Evolutionary conservation across 306 rosid species (phyloP).

Genomic region (Macrotyloma uniflorum): DNA sequence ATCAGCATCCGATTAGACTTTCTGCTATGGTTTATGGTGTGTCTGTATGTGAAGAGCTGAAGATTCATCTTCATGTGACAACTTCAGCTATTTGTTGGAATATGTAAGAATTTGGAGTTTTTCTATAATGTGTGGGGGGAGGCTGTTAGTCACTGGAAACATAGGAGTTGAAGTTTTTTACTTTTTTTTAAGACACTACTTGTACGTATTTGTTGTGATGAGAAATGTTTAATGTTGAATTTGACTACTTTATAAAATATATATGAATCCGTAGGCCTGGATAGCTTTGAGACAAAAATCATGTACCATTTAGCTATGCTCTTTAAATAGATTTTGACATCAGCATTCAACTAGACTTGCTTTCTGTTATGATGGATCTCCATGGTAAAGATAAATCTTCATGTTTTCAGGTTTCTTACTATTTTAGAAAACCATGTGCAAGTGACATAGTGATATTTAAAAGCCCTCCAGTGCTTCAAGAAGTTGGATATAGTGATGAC

Average conservation of each 20-base stretch:
- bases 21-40: not conserved
- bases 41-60: not conserved
- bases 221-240: not conserved
- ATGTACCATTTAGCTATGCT: not conserved
- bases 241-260: not conserved
- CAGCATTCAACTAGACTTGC: slow-evolving; percentile 17
- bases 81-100: slow-evolving; percentile 2
- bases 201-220: slow-evolving; percentile 3
- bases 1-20: slow-evolving; percentile 11
- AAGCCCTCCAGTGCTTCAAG: slow-evolving; percentile 96
- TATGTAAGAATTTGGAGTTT: not conserved
- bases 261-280: slow-evolving; percentile 10
- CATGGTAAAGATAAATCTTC: slow-evolving; percentile 21
- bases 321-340: slow-evolving; percentile 12
- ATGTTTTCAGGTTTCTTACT: slow-evolving; percentile 80
- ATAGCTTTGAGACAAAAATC: not conserved
- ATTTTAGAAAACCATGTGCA: slow-evolving; percentile 92
- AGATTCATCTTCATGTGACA: not conserved
- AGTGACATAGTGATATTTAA: slow-evolving; percentile 91
- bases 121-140: not conserved
- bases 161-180: not conserved
- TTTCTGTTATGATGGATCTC: slow-evolving; percentile 17
- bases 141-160: not conserved
- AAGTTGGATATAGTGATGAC: slow-evolving; percentile 87
- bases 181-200: not conserved